Evolutionary conservation across 495 filamentous ascomycete genomes (phyloP).

Genomic region (Xylona heveae): DNA sequence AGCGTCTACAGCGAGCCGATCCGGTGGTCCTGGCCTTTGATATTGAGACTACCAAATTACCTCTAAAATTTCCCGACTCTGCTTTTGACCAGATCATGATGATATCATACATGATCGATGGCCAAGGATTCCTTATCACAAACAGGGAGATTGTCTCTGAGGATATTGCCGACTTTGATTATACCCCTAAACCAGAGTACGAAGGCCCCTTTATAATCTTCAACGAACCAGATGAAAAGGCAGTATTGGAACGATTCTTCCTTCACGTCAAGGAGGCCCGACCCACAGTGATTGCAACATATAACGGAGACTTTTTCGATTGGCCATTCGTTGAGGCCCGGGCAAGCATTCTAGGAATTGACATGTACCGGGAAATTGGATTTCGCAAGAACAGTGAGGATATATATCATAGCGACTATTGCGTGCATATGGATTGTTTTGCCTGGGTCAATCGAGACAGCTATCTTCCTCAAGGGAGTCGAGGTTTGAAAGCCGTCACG

Average conservation of each 20-base stretch:
- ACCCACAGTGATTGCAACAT: conserved; percentile 92
- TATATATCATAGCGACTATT: conserved; percentile 84
- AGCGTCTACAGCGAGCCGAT: conserved; percentile 71
- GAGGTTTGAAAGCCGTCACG: conserved; percentile 93
- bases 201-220: conserved; percentile 89
- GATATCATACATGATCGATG: conserved; percentile 99
- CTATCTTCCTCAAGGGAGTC: conserved; percentile 91
- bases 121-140: conserved; percentile 93
- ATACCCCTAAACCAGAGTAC: conserved; percentile 93
- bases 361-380: conserved; percentile 97
- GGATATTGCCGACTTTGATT: conserved; percentile 95
- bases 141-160: conserved; percentile 97
- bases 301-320: conserved; percentile 99
- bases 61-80: conserved; percentile 94
- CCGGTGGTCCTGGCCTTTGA: conserved; percentile 94
- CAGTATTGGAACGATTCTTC: conserved; percentile 77
- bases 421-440: conserved; percentile 98
- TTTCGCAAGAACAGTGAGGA: conserved; percentile 91
- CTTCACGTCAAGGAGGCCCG: conserved; percentile 84
- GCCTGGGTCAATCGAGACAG: conserved; percentile 97
- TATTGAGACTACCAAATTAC: conserved; percentile 94
- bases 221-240: conserved; percentile 90
- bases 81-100: conserved; percentile 97
- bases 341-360: conserved; percentile 84
- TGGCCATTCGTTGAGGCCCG: conserved; percentile 96